Conservation (phyloP, 2,329 filamentous ascomycete genomes). For the Aschersonia sp. region DNA sequence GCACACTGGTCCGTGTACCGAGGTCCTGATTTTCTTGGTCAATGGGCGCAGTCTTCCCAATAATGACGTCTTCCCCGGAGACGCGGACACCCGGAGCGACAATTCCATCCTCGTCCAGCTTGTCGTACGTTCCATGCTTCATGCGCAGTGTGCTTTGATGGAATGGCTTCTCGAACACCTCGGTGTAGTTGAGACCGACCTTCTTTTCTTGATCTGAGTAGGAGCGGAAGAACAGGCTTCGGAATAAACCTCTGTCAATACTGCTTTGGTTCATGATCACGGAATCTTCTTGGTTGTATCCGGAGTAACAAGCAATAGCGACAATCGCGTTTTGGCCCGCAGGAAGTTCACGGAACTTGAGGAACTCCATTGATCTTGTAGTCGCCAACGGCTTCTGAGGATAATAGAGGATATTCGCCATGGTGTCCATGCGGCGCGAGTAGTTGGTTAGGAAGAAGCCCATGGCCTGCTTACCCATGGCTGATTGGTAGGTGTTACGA, state of each 20-base stretch:
- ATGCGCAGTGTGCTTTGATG: conserved; percentile 76
- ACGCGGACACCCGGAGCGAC: conserved; percentile 88
- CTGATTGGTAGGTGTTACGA: conserved; percentile 97
- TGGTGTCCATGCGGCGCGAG: conserved; percentile 93
- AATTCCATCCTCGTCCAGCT: conserved; percentile 92
- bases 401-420: conserved; percentile 98
- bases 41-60: conserved; percentile 94
- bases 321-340: conserved; percentile 98
- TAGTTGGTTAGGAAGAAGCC: conserved; percentile 98
- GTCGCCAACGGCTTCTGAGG: conserved; percentile 95
- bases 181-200: conserved; percentile 82
- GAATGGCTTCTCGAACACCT: conserved; percentile 91
- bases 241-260: conserved; percentile 93
- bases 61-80: conserved; percentile 96
- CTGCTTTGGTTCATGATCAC: conserved; percentile 99
- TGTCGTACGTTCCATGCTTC: conserved; percentile 93
- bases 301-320: conserved; percentile 91
- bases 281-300: conserved; percentile 99
- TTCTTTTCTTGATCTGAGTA: conserved; percentile 97
- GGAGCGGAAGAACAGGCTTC: conserved; percentile 92
- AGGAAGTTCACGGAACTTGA: conserved; percentile 94
- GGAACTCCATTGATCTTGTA: conserved; percentile 94
- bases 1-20: conserved; percentile 76
- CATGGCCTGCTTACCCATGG: conserved; percentile 99
- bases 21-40: conserved; percentile 86